These are phyloP conservation scores for Bacidia rubella DNA, from an alignment of 495 filamentous ascomycete species.

Conservation along the genomic window DNA sequence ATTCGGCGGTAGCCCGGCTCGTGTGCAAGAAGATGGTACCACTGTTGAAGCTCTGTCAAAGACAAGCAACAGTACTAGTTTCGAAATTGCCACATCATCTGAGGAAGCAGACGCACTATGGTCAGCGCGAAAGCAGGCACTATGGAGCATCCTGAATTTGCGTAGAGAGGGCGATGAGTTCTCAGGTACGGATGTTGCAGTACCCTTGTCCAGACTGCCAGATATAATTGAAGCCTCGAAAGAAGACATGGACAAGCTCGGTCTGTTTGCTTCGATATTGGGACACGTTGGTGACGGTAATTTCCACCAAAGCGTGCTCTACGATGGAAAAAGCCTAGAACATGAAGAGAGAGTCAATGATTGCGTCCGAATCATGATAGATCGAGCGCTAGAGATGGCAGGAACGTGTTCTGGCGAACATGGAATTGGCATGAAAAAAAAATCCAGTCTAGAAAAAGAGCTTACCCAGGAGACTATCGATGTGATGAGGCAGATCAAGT, in stretches of 20 bases:
- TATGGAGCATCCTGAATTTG: constrained; percentile 46
- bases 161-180: constrained; percentile 46
- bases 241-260: constrained; percentile 73
- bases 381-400: constrained; percentile 79
- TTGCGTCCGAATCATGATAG: constrained; percentile 79
- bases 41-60: constrained; percentile 57
- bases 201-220: constrained; percentile 71
- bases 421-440: constrained; percentile 80
- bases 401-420: constrained; percentile 89
- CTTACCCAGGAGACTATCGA: constrained; percentile 68
- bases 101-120: constrained; percentile 66
- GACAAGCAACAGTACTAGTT: constrained; percentile 45
- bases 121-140: constrained; percentile 74
- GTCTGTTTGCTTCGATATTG: constrained; percentile 72
- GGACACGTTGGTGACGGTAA: constrained; percentile 86
- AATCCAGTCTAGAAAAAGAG: constrained; percentile 63
- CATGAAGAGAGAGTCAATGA: constrained; percentile 61
- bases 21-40: constrained; percentile 72
- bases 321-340: constrained; percentile 49
- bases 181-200: constrained; percentile 77
- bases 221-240: constrained; percentile 85
- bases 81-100: constrained; percentile 64
- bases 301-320: constrained; percentile 84
- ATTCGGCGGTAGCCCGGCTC: constrained; percentile 61
- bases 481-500: constrained; percentile 78